Evolutionary conservation across 768 basidiomycete species (phyloP), one percentile per base, ranked within the genome.

Genomic region (Collybia mongolica): DNA sequence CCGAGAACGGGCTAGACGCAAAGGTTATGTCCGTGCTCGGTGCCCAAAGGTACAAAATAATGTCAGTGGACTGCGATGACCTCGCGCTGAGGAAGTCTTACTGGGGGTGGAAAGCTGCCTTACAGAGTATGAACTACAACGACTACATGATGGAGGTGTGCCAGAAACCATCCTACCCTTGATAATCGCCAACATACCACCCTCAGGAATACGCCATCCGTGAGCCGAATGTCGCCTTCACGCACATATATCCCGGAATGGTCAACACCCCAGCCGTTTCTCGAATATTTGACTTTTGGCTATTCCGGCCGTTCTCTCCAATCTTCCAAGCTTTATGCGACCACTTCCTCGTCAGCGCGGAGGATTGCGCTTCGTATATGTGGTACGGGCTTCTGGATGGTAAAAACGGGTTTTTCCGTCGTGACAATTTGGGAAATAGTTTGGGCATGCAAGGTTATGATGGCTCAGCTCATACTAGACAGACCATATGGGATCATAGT

Each of bases 81-180:
- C 59, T 82, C 56, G 77, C 76, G 64, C 76, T 76, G 61, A 64
- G 49, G n/a, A 82, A 69, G 59, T 67, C 62, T 1, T 32, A 70
- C 0, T 8, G 51, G 5, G 69, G 65, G 2, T 22, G 54, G 2
- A 64, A 56, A 20, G 73, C 75, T 0, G 71, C 65, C 1, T 32
- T 60, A 26, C 54, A 63, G 1, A 65, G 69, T 0, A 63, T 70
- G 9, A 76, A 77, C 0, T 81, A 81, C 54, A 81, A 72, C 51
- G 80, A 82, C 58, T 55, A 79, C 17, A 77, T 79, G 76, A 54
- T 81, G 40, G 71, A 79, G 72, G 81, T 77, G 43, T 28, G 53
- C 49, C 1, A 22, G 39, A 46, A n/a, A 5, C 29, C 14, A 24
- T 32, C 29, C 14, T 50, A 1, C 37, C 2, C 14, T 15, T 36